Evolutionary conservation across 2,329 filamentous ascomycete genomes (phyloP).

Genomic region (Hypoxylon sp.): DNA sequence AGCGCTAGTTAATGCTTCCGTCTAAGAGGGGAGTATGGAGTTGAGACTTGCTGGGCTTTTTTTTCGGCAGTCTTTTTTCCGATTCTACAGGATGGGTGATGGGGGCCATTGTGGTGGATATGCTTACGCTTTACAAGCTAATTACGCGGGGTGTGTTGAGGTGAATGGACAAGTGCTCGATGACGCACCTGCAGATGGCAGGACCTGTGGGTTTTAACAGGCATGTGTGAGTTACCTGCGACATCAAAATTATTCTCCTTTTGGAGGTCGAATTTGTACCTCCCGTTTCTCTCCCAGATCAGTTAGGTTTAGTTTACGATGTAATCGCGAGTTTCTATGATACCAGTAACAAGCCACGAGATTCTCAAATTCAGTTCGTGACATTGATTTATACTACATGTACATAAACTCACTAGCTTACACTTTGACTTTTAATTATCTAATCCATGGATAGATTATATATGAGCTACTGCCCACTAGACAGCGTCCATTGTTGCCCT

Average conservation of each 20-base stretch:
- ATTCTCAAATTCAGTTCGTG: slow-evolving; percentile 27
- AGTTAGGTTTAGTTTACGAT: slow-evolving; percentile 56
- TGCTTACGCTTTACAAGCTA: slow-evolving; percentile 58
- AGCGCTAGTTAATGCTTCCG: slow-evolving; percentile 46
- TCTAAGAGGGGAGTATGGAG: slow-evolving; percentile 50
- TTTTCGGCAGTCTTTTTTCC: slow-evolving; percentile 33
- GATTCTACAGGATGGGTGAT: slow-evolving; percentile 44
- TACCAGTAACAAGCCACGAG: slow-evolving; percentile 58
- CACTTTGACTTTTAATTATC: neutral
- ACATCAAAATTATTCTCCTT: slow-evolving; percentile 53
- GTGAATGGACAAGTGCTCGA: slow-evolving; percentile 26
- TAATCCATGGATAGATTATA: neutral
- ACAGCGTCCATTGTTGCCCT: slow-evolving; percentile 84
- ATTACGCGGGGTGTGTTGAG: slow-evolving; percentile 47
- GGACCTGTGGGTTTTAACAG: slow-evolving; percentile 25
- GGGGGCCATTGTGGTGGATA: slow-evolving; percentile 47
- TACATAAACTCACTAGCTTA: slow-evolving; percentile 7
- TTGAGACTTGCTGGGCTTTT: slow-evolving; percentile 36
- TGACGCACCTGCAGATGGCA: slow-evolving; percentile 35
- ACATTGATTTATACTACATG: slow-evolving; percentile 6
- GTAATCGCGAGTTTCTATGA: slow-evolving; percentile 62
- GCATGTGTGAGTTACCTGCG: slow-evolving; percentile 41
- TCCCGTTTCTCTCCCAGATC: slow-evolving; percentile 54
- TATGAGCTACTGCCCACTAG: slow-evolving; percentile 54
- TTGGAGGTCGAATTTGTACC: slow-evolving; percentile 53